Conservation (phyloP, 495 filamentous ascomycete species). For the Podospora tetraspora region DNA sequence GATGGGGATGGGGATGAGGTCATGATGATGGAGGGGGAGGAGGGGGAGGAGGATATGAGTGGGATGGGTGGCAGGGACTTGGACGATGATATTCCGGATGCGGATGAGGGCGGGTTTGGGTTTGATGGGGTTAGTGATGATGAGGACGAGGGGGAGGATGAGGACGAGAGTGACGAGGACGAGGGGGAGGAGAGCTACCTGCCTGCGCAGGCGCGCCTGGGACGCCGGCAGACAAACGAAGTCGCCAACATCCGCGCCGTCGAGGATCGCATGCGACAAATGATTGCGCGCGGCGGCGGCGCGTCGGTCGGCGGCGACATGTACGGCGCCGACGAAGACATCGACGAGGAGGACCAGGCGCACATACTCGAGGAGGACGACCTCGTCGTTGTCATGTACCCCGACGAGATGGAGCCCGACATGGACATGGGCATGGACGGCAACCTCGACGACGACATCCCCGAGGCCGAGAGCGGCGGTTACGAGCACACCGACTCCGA, state of each 20-base stretch:
- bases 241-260: conserved; percentile 33
- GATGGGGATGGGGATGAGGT: conserved; percentile 33
- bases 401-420: conserved; percentile 27
- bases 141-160: conserved; percentile 38
- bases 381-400: conserved; percentile 26
- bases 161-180: conserved; percentile 26
- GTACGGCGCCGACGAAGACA: conserved; percentile 42
- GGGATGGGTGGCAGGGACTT: conserved; percentile 55
- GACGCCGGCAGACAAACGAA: conserved; percentile 10
- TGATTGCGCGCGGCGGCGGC: conserved; percentile 34
- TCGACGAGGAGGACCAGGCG: conserved; percentile 42
- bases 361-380: conserved; percentile 53
- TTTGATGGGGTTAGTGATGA: conserved; percentile 42
- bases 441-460: conserved; percentile 62
- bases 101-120: conserved; percentile 45
- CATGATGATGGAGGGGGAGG: conserved; percentile 20
- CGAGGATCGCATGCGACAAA: conserved; percentile 45
- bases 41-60: conserved; percentile 42
- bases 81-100: conserved; percentile 64
- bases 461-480: conserved; percentile 52
- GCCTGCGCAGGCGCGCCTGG: neutral
- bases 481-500: conserved; percentile 86
- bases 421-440: conserved; percentile 49
- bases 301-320: conserved; percentile 25
- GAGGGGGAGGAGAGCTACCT: conserved; percentile 19